Base-by-base conservation (phyloP, 78 protist genomes). In the Dictyostelium citrinum region DNA sequence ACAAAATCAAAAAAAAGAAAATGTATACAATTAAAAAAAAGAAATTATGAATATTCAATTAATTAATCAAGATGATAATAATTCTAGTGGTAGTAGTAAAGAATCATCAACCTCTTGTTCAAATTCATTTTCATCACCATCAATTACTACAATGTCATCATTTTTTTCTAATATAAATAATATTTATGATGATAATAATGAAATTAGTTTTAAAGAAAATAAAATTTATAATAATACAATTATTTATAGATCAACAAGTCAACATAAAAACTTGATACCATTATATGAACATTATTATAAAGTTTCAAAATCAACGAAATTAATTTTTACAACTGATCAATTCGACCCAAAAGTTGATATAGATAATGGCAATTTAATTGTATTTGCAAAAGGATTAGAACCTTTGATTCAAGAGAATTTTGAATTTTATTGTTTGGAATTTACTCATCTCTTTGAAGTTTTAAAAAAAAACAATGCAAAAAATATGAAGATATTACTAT, bases 311-410 rank as follows among this genome's bases (percentile, higher is more conserved):
- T 70, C 77, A 14, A 33, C n/a, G 2, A 70, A 33, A 33, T 70
- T 20, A 5, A 70, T 70, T 29, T 70, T 70, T 31, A 16, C 77
- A 31, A 31, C n/a, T 5, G 77, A 70, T 17, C 43, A 33, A 33
- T 70, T 70, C 24, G 37, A 70, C 33, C 39, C 46, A 16, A 70
- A 70, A 16, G 9, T 70, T 12, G 77, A 70, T 33, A 33, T 70
- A 2, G 37, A 27, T 6, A 16, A 70, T 70, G 39, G n/a, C 6
- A 70, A 70, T 70, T 17, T 70, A 33, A 70, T 70, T 5, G 77
- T 70, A 31, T 70, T 70, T 70, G 77, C 77, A 16, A 70, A 70
- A 70, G 77, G 77, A 33, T 70, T 27, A 27, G 77, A 70, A 33
- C 77, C 77, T 8, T 33, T 70, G 6, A 70, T 70, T 33, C 46